Conservation (phyloP, 805 yeast species). For the Maudiozyma pseudohumilis region DNA sequence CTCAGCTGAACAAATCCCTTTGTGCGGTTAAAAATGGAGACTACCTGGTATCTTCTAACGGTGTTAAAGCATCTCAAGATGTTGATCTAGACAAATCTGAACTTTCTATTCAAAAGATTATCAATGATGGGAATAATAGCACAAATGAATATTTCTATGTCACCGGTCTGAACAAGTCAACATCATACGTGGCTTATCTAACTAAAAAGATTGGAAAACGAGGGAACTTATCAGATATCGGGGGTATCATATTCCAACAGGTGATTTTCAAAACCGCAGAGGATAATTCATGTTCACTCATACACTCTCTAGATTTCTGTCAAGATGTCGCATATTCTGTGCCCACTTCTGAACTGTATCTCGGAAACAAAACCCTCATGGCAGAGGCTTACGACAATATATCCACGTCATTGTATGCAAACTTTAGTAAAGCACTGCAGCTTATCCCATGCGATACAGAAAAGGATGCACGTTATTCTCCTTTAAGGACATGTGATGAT, state of each 20-base stretch:
- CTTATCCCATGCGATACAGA: constrained; percentile 67
- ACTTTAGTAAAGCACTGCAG: constrained; percentile 68
- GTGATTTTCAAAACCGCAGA: constrained; percentile 48
- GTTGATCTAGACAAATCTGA: constrained; percentile 10
- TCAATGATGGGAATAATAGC: constrained; percentile 39
- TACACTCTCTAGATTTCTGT: constrained; percentile 72
- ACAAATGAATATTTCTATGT: constrained; percentile 54
- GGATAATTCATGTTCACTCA: constrained; percentile 54
- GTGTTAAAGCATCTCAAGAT: constrained; percentile 5
- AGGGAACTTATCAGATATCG: constrained; percentile 30
- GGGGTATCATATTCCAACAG: constrained; percentile 55
- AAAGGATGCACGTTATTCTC: constrained; percentile 59
- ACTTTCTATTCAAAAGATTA: constrained; percentile 21
- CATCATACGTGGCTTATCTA: constrained; percentile 56
- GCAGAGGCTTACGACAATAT: constrained; percentile 50
- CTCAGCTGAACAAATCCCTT: constrained; percentile 44
- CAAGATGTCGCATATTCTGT: constrained; percentile 77
- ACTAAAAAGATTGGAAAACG: constrained; percentile 34
- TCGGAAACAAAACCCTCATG: constrained; percentile 29
- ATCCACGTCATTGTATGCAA: constrained; percentile 46
- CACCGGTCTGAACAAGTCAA: constrained; percentile 47
- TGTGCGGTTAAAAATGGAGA: constrained; percentile 61
- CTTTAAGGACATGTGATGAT: constrained; percentile 60
- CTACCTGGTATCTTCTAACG: constrained; percentile 22
- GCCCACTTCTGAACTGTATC: constrained; percentile 41